Evolutionary conservation across 805 yeast species (phyloP).

Genomic region (Starmerella ratchasimensis): DNA sequence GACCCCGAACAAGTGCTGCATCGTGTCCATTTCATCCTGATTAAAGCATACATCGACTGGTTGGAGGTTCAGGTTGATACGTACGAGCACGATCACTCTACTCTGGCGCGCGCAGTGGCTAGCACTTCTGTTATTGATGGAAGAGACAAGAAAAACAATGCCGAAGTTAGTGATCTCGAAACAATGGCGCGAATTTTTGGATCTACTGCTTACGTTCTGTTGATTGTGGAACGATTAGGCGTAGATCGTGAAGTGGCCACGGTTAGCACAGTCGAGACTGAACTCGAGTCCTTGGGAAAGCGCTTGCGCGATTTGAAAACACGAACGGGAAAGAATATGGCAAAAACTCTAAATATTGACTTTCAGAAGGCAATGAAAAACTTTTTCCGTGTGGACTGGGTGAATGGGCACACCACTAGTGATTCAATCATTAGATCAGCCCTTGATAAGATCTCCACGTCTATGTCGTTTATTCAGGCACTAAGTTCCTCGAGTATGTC

Average conservation of each 20-base stretch:
- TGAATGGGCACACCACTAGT: conserved; percentile 21
- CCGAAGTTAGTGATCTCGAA: conserved; percentile 24
- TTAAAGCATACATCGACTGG: conserved; percentile 38
- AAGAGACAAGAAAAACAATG: conserved; percentile 2
- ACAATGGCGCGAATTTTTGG: conserved; percentile 32
- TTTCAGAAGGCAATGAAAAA: conserved; percentile 6
- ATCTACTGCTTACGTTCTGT: conserved; percentile 28
- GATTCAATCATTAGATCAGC: conserved; percentile 3
- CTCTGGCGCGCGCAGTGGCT: conserved; percentile 27
- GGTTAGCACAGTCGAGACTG: background rate
- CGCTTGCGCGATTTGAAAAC: conserved; percentile 8
- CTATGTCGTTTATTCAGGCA: conserved; percentile 22
- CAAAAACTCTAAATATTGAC: conserved; percentile 4
- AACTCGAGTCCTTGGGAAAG: background rate
- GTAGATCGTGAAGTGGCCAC: conserved; percentile 30
- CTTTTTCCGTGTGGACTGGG: conserved; percentile 14
- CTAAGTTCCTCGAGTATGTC: conserved; percentile 23
- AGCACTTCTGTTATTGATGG: conserved; percentile 18
- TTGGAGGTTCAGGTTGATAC: conserved; percentile 33
- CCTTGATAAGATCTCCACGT: conserved; percentile 2
- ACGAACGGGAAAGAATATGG: conserved; percentile 5
- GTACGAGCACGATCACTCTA: conserved; percentile 31
- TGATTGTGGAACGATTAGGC: conserved; percentile 33
- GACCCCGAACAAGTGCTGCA: conserved; percentile 29
- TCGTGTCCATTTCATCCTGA: conserved; percentile 42